Evolutionary conservation across 108 stramenopile species (phyloP), one percentile per base, ranked within the genome.

Genomic region (Cyclotella baltica): DNA sequence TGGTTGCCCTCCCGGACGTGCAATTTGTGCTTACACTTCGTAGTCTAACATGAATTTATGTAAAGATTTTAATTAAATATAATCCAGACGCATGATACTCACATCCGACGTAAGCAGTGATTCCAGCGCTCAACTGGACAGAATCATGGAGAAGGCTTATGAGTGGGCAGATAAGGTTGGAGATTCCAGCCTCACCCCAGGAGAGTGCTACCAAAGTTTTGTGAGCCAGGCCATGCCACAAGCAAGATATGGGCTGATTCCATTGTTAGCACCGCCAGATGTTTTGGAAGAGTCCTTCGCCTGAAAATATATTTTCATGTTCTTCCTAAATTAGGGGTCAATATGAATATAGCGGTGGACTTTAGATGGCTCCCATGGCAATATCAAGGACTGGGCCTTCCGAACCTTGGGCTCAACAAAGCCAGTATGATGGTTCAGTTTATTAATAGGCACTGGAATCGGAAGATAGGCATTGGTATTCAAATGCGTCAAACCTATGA

Each of bases 311-410:
- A 30, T n/a, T 67, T 30, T 34, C 4, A 30, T 4, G 11, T 4
- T 10, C 65, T 67, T 3, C 65, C 47, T 3, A 20, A 4, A 18
- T 29, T 67, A 2, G 47, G 47, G 8, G 65, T 67, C 4, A 67
- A 67, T 50, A 25, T 25, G 15, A 15, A 67, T 20, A 67, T 67
- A 28, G 38, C 62, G 2, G 3, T 8, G 62, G 62, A 25, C 5
- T 64, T 34, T 16, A 9, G 35, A 9, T 38, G 20, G 65, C 25
- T 67, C 5, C 47, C 65, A 15, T 18, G 11, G 11, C 11, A 28
- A 11, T 67, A 48, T 29, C 65, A 67, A 30, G 65, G 65, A 5
- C 47, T 67, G 3, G 65, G 65, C 22, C n/a, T 67, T 29, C 65
- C 65, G 3, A 73, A 73, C 37, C 30, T 63, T 16, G 29, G 15